phyloP scores from a whole-genome alignment of 148 eudicot species.

The Chenopodium formosanum region DNA sequence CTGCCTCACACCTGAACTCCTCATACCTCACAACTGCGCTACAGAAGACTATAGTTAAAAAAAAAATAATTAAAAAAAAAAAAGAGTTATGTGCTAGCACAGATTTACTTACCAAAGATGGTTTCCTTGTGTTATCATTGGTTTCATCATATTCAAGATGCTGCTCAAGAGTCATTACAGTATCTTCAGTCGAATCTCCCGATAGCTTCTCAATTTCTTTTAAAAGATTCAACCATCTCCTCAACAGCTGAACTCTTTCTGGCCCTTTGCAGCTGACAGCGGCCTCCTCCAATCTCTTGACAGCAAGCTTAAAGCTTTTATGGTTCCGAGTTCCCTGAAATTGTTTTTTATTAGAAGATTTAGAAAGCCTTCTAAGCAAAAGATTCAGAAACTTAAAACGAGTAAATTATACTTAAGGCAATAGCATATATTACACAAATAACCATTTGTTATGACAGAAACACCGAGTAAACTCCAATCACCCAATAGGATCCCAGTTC shows the following conservation, averaged over 20 bases:
- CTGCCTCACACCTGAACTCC: neutral
- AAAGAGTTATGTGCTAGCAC: conserved; percentile 9
- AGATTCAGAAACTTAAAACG: neutral
- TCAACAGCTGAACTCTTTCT: conserved; percentile 74
- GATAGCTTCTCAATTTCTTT: conserved; percentile 70
- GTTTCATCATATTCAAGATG: conserved; percentile 57
- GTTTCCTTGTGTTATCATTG: conserved; percentile 59
- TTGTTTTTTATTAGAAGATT: conserved; percentile 10
- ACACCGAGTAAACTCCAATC: neutral
- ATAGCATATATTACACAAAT: neutral
- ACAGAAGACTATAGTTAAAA: neutral
- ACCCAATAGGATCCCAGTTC: neutral
- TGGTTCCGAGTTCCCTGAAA: conserved; percentile 68
- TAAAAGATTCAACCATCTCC: conserved; percentile 73
- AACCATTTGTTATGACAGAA: neutral
- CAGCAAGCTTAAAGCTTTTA: conserved; percentile 79
- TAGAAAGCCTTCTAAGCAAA: neutral
- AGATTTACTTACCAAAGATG: conserved; percentile 57
- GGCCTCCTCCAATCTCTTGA: conserved; percentile 90
- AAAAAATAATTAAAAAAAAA: no score
- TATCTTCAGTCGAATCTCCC: conserved; percentile 45
- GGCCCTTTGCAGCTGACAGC: conserved; percentile 74
- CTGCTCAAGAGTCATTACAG: conserved; percentile 43
- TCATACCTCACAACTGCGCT: neutral
- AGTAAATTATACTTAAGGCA: neutral